Evolutionary conservation across 192 early-diverging fungal species (phyloP).

Genomic region (Backusella tuberculispora): DNA sequence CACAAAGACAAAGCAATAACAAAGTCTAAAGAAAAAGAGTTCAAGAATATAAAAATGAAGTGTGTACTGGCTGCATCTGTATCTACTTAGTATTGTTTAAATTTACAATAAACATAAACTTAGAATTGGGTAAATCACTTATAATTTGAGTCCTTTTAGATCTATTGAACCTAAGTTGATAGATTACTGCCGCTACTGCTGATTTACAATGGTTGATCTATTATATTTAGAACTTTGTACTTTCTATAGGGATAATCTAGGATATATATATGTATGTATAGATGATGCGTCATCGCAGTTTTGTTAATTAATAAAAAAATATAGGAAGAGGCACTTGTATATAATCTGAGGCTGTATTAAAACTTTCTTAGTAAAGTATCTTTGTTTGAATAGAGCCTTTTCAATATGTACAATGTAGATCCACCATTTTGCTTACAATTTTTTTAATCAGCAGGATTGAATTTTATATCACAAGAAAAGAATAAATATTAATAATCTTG

Average conservation of each 20-base stretch:
- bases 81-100: conserved; percentile 3
- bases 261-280: neutral
- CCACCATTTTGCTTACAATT: conserved; percentile 9
- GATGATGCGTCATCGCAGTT: conserved; percentile 11
- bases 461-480: conserved; percentile 23
- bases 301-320: conserved; percentile 11
- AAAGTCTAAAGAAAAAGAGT: conserved; percentile 12
- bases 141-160: conserved; percentile 5
- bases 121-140: conserved; percentile 7
- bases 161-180: conserved; percentile 10
- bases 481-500: conserved; percentile 25
- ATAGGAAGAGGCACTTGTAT: conserved; percentile 9
- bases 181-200: conserved; percentile 12
- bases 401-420: conserved; percentile 12
- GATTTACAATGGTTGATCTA: conserved; percentile 12
- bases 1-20: conserved; percentile 9
- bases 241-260: conserved; percentile 5
- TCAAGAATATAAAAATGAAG: conserved; percentile 10
- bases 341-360: conserved; percentile 8
- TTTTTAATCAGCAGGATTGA: conserved; percentile 17
- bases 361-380: conserved; percentile 2
- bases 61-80: conserved; percentile 10
- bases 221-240: neutral
- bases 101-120: conserved; percentile 8
- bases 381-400: conserved; percentile 10